Base-by-base conservation (phyloP, 495 filamentous ascomycete species). In the Hyaloscypha variabilis region DNA sequence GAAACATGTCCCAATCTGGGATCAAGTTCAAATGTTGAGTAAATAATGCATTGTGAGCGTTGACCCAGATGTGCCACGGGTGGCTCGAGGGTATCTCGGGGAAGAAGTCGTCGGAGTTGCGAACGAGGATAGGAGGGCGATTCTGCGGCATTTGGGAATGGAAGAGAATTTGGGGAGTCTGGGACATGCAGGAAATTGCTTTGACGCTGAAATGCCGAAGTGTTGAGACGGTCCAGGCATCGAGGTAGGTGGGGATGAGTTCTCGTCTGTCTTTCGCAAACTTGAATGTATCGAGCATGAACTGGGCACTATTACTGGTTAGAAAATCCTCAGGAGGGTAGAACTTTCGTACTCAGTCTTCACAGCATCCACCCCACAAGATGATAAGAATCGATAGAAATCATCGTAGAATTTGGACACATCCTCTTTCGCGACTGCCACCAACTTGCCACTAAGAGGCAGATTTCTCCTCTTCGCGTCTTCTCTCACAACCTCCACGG, bases 1-100 rank as follows among this genome's bases (percentile, higher is more conserved):
- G 95, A 75, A 99, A 99, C 95, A 99, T 98, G 76, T 98, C 95
- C 95, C 95, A 99, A 76, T 99, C 95, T 0, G 93, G 93, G 2
- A 84, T 69, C 14, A 79, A 56, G 62, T 82, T 81, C 21, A 86
- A 70, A 63, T 85, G 81, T 57, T 82, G 80, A 1, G 93, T 94
- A 23, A 97, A 80, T 17, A 97, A 82, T n/a, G 89, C 79, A 73
- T 96, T 97, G 75, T 97, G 91, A 2, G 94, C 92, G 72, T 98
- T 98, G 64, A 88, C 87, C 76, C 94, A 99, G 53, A 99, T 80
- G 76, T 99, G 95, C 93, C 94, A 98, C 1, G 93, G 84, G 69
- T 98, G 95, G 5, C 89, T 91, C 11, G 82, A 81, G 4, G 85
- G 82, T 13, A 92, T 82, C 52, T 92, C 85, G 0, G 95, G 95